Evolutionary conservation across 106 monocot species (phyloP).

Genomic region (Platanthera zijinensis): DNA sequence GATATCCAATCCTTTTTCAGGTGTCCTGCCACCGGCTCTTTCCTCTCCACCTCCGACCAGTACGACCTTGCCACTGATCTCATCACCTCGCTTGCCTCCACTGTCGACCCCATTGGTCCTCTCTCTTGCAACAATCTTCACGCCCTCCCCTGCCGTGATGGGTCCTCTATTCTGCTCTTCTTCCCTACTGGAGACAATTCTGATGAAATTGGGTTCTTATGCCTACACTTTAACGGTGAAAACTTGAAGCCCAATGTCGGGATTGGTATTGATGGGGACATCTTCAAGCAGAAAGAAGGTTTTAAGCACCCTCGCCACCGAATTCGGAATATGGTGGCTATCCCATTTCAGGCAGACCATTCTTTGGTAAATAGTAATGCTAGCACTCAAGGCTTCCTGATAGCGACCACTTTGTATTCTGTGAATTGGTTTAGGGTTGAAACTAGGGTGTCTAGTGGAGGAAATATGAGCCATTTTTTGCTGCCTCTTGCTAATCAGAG

Average conservation of each 20-base stretch:
- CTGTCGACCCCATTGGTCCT: neutral
- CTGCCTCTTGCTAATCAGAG: conserved; percentile 43
- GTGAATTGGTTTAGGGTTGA: conserved; percentile 78
- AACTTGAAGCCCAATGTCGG: neutral
- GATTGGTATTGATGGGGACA: conserved; percentile 9
- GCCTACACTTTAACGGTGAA: conserved; percentile 9
- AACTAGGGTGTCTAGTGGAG: conserved; percentile 5
- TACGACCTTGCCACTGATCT: conserved; percentile 8
- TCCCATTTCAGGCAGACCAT: neutral
- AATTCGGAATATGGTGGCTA: conserved; percentile 29
- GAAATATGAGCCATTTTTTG: conserved; percentile 11
- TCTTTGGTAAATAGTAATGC: neutral
- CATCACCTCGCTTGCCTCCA: neutral
- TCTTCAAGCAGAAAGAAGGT: conserved; percentile 30
- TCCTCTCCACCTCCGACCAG: conserved; percentile 11
- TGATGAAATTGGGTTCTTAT: conserved; percentile 30
- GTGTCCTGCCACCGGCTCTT: neutral
- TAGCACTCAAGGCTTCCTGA: conserved; percentile 38
- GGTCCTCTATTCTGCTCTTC: conserved; percentile 30
- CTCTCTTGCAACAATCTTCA: conserved; percentile 18
- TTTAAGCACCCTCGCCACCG: conserved; percentile 44
- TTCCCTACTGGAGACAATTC: conserved; percentile 64
- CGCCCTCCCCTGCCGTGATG: conserved; percentile 20
- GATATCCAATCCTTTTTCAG: conserved; percentile 13
- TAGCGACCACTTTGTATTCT: conserved; percentile 59